A percentile compares a stretch with the other conserved stretches of the same genome.
These are phyloP conservation scores for Bipolaris bicolor DNA, from an alignment of 2,329 filamentous ascomycete species.

Conservation along the genomic window DNA sequence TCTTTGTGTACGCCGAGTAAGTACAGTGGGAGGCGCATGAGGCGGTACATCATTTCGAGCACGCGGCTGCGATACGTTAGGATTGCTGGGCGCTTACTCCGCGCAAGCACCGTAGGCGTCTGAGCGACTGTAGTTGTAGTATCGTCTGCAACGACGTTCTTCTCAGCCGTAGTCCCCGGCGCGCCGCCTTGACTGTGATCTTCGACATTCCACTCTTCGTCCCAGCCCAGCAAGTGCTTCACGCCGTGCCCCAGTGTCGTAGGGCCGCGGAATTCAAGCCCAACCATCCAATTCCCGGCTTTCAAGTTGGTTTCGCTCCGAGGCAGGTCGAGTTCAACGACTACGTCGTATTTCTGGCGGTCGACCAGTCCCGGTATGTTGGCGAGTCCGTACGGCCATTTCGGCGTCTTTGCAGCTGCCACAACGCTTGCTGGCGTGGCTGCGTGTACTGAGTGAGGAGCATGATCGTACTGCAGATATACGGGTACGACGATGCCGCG, in stretches of 20 bases:
- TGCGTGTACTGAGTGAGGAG: slow-evolving; percentile 1
- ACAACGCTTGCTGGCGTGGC: slow-evolving; percentile 11
- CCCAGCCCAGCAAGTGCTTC: slow-evolving; percentile 36
- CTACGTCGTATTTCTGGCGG: slow-evolving; percentile 85
- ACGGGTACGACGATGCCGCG: slow-evolving; percentile 67
- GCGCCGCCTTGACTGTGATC: slow-evolving; percentile 26
- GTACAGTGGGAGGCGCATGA: slow-evolving; percentile 66
- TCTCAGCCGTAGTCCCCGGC: slow-evolving; percentile 17
- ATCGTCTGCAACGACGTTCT: slow-evolving; percentile 8
- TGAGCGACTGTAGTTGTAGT: slow-evolving; percentile 3
- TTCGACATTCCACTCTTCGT: slow-evolving; percentile 41
- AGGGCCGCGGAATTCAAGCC: slow-evolving; percentile 68
- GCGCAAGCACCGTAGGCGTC: slow-evolving; percentile 42
- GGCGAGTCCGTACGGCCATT: slow-evolving; percentile 60
- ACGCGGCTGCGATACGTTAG: slow-evolving; percentile 73
- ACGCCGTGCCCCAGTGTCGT: slow-evolving; percentile 11
- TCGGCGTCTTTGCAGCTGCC: slow-evolving; percentile 13
- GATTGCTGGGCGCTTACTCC: slow-evolving; percentile 75
- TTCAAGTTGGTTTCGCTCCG: slow-evolving; percentile 76
- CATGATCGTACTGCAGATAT: slow-evolving; percentile 68
- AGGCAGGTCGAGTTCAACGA: slow-evolving; percentile 76
- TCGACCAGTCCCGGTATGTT: slow-evolving; percentile 52
- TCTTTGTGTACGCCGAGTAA: slow-evolving; percentile 70
- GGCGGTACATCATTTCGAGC: slow-evolving; percentile 36
- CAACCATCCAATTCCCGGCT: slow-evolving; percentile 94